These are phyloP conservation scores for Pisolithus marmoratus DNA, from an alignment of 768 basidiomycete genomes.

Conservation along the genomic window DNA sequence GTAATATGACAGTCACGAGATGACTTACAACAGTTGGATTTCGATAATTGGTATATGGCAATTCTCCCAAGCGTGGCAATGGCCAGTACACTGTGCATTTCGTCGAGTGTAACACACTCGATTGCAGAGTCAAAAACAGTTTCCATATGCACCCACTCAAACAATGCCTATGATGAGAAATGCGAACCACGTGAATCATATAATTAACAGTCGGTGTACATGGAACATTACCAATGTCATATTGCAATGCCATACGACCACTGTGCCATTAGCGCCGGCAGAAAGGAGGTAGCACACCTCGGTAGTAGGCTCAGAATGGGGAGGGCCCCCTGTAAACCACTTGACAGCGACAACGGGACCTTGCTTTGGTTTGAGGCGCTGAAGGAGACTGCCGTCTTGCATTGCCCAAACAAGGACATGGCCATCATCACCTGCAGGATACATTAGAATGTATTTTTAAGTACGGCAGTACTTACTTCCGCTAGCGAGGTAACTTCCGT, in stretches of 20 bases:
- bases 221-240: not conserved
- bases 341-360: not conserved
- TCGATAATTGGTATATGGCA: not conserved
- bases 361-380: not conserved
- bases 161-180: not conserved
- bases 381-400: not conserved
- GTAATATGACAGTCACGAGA: not conserved
- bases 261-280: not conserved
- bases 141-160: not conserved
- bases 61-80: not conserved
- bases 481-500: not conserved
- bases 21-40: not conserved
- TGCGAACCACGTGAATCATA: not conserved
- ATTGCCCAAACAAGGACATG: slow-evolving; percentile 1
- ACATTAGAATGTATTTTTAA: not conserved
- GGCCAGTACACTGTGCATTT: not conserved
- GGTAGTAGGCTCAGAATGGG: not conserved
- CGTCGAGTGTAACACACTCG: not conserved
- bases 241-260: slow-evolving; percentile 1
- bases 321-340: not conserved
- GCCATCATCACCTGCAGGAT: not conserved
- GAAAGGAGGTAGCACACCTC: not conserved
- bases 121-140: not conserved
- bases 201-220: not conserved
- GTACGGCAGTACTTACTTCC: not conserved